phyloP scores from a whole-genome alignment of 306 rosid species.

The Malus sylvestris region DNA sequence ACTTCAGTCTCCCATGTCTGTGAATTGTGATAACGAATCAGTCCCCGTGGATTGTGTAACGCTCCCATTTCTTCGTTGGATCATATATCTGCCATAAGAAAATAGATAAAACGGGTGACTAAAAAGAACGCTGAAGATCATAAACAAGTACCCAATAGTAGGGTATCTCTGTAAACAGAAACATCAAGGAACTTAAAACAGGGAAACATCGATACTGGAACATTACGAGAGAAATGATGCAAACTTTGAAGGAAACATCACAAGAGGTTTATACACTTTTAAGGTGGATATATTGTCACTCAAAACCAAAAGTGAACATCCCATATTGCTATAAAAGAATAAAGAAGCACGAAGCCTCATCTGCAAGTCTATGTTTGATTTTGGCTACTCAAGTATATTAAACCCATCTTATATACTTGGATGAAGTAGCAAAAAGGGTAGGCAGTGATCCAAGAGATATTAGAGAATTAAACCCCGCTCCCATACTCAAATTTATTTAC shows the following conservation, averaged over 20 bases:
- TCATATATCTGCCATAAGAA: slow-evolving; percentile 23
- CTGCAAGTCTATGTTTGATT: not conserved
- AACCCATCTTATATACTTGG: not conserved
- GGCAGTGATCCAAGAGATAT: not conserved
- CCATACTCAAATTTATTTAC: not conserved
- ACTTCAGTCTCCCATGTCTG: not conserved
- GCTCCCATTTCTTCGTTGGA: slow-evolving; percentile 37
- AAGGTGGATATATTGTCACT: not conserved
- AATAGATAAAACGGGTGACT: not conserved
- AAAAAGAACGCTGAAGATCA: not conserved
- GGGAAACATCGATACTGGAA: not conserved
- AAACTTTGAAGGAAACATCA: not conserved
- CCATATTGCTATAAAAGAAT: not conserved
- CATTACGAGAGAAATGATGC: not conserved
- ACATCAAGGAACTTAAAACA: not conserved
- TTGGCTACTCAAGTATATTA: not conserved
- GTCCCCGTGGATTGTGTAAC: slow-evolving; percentile 34
- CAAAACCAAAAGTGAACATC: not conserved
- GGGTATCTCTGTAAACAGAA: not conserved
- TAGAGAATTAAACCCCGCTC: not conserved
- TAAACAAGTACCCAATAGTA: not conserved
- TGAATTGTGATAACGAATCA: not conserved
- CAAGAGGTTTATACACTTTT: not conserved
- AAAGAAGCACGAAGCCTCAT: not conserved
- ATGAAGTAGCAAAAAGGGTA: not conserved